Evolutionary conservation across 1,139 yeast genomes (phyloP).

Genomic region (Sugiyamaella novakii): DNA sequence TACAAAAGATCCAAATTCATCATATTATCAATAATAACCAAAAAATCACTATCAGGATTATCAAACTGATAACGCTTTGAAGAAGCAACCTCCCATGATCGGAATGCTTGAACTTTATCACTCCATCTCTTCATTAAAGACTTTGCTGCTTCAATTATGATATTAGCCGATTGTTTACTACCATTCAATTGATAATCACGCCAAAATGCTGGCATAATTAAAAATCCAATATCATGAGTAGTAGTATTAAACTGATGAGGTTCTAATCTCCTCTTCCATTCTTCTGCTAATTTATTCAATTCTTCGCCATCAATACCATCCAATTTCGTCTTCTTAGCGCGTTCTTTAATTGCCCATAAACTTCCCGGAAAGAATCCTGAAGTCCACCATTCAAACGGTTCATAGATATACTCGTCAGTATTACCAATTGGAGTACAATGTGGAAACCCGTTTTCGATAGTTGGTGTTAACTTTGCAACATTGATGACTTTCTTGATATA

Average conservation of each 20-base stretch:
- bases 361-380: conserved; percentile 41
- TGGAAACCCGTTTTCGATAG: conserved; percentile 19
- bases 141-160: conserved; percentile 37
- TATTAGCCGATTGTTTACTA: conserved; percentile 29
- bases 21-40: conserved; percentile 43
- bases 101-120: conserved; percentile 35
- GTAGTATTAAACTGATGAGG: conserved; percentile 35
- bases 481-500: conserved; percentile 15
- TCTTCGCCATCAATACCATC: conserved; percentile 29
- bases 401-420: conserved; percentile 27
- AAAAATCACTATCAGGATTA: conserved; percentile 32
- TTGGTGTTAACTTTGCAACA: conserved; percentile 17
- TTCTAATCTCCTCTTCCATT: conserved; percentile 33
- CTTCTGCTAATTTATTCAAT: conserved; percentile 22
- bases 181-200: conserved; percentile 34
- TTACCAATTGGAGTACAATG: conserved; percentile 24
- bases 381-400: conserved; percentile 39
- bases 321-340: conserved; percentile 25
- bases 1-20: conserved; percentile 40
- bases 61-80: conserved; percentile 22
- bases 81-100: conserved; percentile 38
- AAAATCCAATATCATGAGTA: conserved; percentile 41
- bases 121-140: conserved; percentile 37
- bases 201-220: conserved; percentile 37
- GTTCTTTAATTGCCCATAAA: conserved; percentile 34